Percentiles rank a stretch among this genome's conserved stretches.
These are phyloP conservation scores for Selenicereus undatus DNA, from an alignment of 148 eudicot species.

Conservation along the genomic window DNA sequence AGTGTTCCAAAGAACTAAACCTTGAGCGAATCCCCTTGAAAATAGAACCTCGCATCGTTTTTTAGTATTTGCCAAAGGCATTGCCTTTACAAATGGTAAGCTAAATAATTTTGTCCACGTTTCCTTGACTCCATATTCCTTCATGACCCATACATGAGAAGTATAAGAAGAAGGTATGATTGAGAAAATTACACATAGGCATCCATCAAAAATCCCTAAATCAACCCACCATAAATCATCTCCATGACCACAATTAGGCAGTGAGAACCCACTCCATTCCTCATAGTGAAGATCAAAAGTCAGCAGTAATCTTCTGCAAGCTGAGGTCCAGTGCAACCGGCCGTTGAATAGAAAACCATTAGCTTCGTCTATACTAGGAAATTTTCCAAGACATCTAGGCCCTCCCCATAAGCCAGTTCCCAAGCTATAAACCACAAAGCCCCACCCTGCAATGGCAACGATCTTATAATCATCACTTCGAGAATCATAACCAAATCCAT, in stretches of 20 bases:
- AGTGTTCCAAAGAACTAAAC: not conserved
- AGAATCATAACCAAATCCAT: not conserved
- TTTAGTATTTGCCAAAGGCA: not conserved
- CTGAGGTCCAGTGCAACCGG: not conserved
- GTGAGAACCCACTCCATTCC: not conserved
- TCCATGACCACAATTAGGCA: not conserved
- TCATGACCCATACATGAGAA: not conserved
- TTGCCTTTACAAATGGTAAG: not conserved
- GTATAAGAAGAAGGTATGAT: not conserved
- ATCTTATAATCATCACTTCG: not conserved
- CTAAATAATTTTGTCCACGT: not conserved
- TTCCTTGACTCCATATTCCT: not conserved
- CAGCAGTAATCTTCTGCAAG: not conserved
- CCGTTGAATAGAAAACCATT: not conserved
- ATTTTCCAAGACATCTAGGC: not conserved
- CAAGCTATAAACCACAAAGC: not conserved
- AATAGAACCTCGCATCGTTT: not conserved
- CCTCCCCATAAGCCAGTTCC: not conserved
- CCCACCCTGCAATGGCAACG: not conserved
- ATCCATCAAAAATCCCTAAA: not conserved
- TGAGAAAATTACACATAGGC: not conserved
- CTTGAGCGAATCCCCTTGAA: not conserved
- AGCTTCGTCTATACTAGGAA: not conserved
- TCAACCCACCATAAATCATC: not conserved
- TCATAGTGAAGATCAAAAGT: not conserved